Evolutionary conservation across 116 monocot genomes (phyloP).

Genomic region (Cymodocea nodosa): DNA sequence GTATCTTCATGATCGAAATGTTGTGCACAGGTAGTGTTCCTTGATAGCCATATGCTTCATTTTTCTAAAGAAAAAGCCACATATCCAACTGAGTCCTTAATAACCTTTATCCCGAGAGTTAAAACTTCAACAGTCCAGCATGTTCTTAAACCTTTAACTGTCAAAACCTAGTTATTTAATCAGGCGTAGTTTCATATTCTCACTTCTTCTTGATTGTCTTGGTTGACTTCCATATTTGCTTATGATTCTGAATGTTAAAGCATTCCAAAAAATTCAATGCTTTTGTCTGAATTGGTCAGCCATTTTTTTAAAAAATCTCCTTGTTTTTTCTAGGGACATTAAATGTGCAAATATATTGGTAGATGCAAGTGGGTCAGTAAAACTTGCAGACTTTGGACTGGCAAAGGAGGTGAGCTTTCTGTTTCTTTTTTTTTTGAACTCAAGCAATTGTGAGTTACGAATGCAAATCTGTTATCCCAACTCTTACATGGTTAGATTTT

Average conservation of each 20-base stretch:
- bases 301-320: background rate
- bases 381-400: slow-evolving; percentile 96
- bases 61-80: background rate
- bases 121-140: too few species aligned
- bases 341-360: slow-evolving; percentile 98
- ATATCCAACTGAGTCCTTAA: too few species aligned
- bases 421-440: background rate
- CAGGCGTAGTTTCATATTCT: too few species aligned
- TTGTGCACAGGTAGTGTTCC: slow-evolving; percentile 76
- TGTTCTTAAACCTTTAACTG: too few species aligned
- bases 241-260: too few species aligned
- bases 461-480: background rate
- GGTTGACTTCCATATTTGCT: too few species aligned
- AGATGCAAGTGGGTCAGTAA: slow-evolving; percentile 79
- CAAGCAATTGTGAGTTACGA: background rate
- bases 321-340: slow-evolving; percentile 44
- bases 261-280: too few species aligned
- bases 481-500: background rate
- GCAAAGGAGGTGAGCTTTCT: slow-evolving; percentile 71
- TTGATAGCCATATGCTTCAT: background rate
- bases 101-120: too few species aligned
- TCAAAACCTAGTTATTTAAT: too few species aligned
- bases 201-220: too few species aligned
- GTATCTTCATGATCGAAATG: slow-evolving; percentile 85
- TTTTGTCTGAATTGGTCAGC: too few species aligned